phyloP scores from a whole-genome alignment of 2,329 filamentous ascomycete genomes.

The Pseudogymnoascus sp. region DNA sequence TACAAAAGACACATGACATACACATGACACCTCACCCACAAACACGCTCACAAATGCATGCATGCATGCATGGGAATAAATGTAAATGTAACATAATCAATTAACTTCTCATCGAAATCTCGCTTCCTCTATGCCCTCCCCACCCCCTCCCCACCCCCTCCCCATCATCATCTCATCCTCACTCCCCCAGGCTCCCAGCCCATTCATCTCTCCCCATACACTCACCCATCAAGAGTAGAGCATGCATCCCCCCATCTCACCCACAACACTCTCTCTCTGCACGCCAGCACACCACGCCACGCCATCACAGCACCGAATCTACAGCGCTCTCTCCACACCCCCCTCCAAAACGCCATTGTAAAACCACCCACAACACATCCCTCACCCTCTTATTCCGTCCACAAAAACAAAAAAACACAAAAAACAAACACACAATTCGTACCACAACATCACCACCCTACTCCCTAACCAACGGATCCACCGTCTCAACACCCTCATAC shows the following conservation, averaged over 20 bases:
- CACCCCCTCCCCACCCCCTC: neutral
- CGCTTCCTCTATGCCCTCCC: too few relatives aligned
- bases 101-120: too few relatives aligned
- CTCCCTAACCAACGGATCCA: conserved; percentile 49
- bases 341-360: neutral
- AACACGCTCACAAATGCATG: too few relatives aligned
- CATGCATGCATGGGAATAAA: too few relatives aligned
- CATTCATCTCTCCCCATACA: neutral
- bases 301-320: neutral
- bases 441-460: conserved; percentile 14
- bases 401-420: neutral
- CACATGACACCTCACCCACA: too few relatives aligned
- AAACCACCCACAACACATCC: neutral
- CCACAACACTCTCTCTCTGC: too few relatives aligned
- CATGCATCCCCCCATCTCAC: neutral
- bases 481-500: conserved; percentile 55
- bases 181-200: too few relatives aligned
- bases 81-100: too few relatives aligned
- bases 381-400: too few relatives aligned
- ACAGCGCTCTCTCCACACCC: neutral
- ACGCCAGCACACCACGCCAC: too few relatives aligned
- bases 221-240: neutral
- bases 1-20: too few relatives aligned
- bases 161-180: neutral
- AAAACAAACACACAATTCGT: conserved; percentile 12